A percentile compares a stretch with the other conserved stretches of the same genome.
These are phyloP conservation scores for Cryptomeria japonica DNA, from an alignment of 75 land plant genomes.

Conservation along the genomic window DNA sequence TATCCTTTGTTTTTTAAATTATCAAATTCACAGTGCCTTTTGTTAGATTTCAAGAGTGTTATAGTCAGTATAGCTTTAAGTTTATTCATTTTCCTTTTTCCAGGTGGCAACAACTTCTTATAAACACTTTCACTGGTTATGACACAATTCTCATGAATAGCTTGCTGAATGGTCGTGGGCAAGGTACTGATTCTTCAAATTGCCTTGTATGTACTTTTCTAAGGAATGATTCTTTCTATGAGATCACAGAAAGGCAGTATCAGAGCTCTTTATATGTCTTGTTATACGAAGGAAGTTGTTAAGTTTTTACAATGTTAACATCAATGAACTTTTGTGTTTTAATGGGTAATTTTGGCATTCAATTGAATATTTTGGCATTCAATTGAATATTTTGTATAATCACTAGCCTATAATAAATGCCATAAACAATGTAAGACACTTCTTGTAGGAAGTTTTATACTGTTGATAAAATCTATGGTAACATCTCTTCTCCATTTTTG, in stretches of 20 bases:
- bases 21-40: not conserved
- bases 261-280: not conserved
- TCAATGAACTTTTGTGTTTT: not conserved
- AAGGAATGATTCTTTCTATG: not conserved
- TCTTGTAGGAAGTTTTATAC: not conserved
- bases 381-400: no score
- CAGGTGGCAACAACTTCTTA: slow-evolving; percentile 96
- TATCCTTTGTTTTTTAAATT: not conserved
- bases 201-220: not conserved
- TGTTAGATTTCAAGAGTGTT: not conserved
- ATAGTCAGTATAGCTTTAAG: not conserved
- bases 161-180: slow-evolving; percentile 71
- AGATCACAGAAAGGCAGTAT: not conserved
- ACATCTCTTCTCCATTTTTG: not conserved
- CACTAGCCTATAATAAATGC: not conserved
- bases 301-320: not conserved
- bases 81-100: slow-evolving; percentile 4
- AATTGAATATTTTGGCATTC: not conserved
- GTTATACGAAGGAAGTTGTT: not conserved
- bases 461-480: not conserved
- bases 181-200: slow-evolving; percentile 47
- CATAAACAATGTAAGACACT: not conserved
- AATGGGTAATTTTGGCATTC: not conserved
- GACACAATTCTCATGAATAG: slow-evolving; percentile 98
- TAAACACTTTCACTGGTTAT: slow-evolving; percentile 91